phyloP scores from a whole-genome alignment of 257 asterid genomes.

The Echites panduratus region DNA sequence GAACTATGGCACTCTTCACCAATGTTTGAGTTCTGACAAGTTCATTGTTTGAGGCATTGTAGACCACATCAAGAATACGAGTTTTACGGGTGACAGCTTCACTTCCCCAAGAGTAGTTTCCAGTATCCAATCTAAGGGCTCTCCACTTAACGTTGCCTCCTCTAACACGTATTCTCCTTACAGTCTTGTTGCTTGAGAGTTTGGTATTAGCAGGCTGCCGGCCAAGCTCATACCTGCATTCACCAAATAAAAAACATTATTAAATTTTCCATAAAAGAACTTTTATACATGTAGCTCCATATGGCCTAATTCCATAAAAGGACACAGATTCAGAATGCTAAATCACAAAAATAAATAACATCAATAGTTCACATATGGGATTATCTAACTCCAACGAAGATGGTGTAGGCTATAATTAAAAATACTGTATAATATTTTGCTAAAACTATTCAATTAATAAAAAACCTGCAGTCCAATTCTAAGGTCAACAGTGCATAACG shows the following conservation, averaged over 20 bases:
- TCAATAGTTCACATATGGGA: background rate
- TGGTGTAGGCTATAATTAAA: background rate
- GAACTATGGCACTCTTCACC: constrained; percentile 39
- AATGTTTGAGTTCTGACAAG: constrained; percentile 40
- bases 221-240: constrained; percentile 71
- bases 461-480: no score
- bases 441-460: background rate
- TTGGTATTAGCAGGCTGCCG: constrained; percentile 79
- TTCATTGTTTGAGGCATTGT: constrained; percentile 38
- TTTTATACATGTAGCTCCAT: background rate
- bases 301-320: background rate
- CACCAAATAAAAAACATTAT: background rate
- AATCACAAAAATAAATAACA: background rate
- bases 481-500: no score
- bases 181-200: constrained; percentile 48
- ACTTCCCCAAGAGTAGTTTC: constrained; percentile 43
- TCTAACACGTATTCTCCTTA: constrained; percentile 32
- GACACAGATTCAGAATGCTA: background rate
- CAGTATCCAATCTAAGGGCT: constrained; percentile 39
- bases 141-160: constrained; percentile 48
- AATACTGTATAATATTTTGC: background rate
- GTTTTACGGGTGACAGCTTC: constrained; percentile 39
- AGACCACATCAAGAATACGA: constrained; percentile 39
- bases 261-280: background rate
- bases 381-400: background rate